Percentiles rank a stretch among this genome's conserved stretches.
These are phyloP conservation scores for Marchantia paleacea DNA, from an alignment of 225 moss, liverwort and hornwort genomes.

Conservation along the genomic window DNA sequence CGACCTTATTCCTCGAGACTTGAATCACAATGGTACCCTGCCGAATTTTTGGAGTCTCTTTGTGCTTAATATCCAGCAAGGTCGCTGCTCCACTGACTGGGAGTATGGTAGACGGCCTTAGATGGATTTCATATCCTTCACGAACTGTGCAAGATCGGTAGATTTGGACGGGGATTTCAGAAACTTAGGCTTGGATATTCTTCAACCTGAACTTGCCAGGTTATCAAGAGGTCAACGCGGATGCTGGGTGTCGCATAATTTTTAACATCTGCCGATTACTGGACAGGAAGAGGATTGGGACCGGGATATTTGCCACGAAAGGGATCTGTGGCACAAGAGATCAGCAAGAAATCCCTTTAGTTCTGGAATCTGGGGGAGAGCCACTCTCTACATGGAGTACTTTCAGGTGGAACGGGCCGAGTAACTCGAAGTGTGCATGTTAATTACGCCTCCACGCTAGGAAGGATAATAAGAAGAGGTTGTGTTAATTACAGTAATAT, in stretches of 20 bases:
- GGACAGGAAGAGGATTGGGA: background rate
- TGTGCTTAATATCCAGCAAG: background rate
- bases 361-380: background rate
- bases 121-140: background rate
- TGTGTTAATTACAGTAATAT: no score
- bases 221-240: background rate
- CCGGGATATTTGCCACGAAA: background rate
- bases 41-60: background rate
- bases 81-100: background rate
- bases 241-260: background rate
- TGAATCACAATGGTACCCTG: background rate
- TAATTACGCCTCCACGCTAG: no score
- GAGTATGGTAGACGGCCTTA: background rate
- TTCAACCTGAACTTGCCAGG: background rate
- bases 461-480: no score
- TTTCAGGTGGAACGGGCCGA: background rate
- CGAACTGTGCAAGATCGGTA: background rate
- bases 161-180: background rate
- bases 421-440: no score
- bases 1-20: background rate
- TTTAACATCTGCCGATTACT: background rate
- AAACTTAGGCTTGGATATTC: background rate
- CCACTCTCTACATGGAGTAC: background rate
- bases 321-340: background rate
- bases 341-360: background rate